Conservation (phyloP, 352 stramenopile species). For the Pythium sukuiense region DNA sequence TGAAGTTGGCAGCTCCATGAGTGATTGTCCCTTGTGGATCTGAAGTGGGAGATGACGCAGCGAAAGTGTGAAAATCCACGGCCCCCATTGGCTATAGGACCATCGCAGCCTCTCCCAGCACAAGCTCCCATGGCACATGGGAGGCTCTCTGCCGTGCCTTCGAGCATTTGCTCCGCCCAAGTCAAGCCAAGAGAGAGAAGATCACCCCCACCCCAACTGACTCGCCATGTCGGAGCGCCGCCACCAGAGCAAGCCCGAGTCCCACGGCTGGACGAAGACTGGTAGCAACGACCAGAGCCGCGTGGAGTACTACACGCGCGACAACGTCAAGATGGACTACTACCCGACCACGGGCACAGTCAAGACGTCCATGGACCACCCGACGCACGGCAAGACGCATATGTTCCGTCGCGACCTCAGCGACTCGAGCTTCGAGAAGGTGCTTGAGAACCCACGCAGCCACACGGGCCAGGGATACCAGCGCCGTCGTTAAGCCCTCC, state of each 20-base stretch:
- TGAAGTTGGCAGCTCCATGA: constrained; percentile 4
- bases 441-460: constrained; percentile 28
- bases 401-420: constrained; percentile 29
- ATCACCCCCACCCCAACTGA: not conserved
- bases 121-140: not conserved
- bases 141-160: not conserved
- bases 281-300: constrained; percentile 25
- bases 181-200: constrained; percentile 1
- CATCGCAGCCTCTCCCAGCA: not conserved
- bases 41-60: not conserved
- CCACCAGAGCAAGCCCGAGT: constrained; percentile 23
- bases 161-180: not conserved
- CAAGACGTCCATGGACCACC: constrained; percentile 29
- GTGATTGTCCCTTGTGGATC: not conserved
- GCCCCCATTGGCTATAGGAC: not conserved
- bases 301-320: constrained; percentile 29
- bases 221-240: constrained; percentile 15
- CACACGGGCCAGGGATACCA: constrained; percentile 30
- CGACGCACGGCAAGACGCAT: constrained; percentile 29
- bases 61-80: not conserved
- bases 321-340: constrained; percentile 32
- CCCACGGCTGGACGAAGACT: constrained; percentile 30
- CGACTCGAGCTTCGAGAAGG: constrained; percentile 24
- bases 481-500: not conserved
- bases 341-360: constrained; percentile 30